phyloP scores from a whole-genome alignment of 495 filamentous ascomycete genomes.

The Hypoxylon lienhwacheense region DNA sequence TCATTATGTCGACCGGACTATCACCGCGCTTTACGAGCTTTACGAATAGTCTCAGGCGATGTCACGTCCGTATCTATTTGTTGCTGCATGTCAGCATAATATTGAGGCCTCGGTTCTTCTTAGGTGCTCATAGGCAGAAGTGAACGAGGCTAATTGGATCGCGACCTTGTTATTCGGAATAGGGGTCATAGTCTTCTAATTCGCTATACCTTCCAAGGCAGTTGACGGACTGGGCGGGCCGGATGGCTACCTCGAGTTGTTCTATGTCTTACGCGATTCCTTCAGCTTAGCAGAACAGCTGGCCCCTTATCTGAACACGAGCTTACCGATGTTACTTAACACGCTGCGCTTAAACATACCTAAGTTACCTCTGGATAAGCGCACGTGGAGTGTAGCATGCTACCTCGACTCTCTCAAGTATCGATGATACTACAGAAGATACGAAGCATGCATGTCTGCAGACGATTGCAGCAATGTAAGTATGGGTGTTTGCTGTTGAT shows the following conservation, averaged over 20 bases:
- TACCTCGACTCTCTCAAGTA: conserved; percentile 14
- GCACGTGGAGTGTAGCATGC: conserved; percentile 11
- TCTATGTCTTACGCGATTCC: conserved; percentile 24
- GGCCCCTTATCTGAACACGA: conserved; percentile 22
- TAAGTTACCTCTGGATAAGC: not conserved
- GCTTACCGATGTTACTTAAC: conserved; percentile 11
- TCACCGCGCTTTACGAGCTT: conserved; percentile 21
- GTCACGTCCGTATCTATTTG: conserved; percentile 4
- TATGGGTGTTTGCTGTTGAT: conserved; percentile 21
- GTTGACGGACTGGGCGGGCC: not conserved
- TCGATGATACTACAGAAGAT: conserved; percentile 6
- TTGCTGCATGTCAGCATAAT: conserved; percentile 22
- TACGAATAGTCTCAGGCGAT: conserved; percentile 9
- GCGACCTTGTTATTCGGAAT: conserved; percentile 30
- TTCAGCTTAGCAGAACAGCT: conserved; percentile 20
- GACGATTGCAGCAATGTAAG: conserved; percentile 10
- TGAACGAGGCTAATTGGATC: conserved; percentile 33
- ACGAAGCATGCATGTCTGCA: conserved; percentile 17
- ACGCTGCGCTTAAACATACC: not conserved
- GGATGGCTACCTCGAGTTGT: conserved; percentile 20
- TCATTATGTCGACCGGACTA: conserved; percentile 10
- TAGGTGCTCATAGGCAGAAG: conserved; percentile 13
- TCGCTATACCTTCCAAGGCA: conserved; percentile 12
- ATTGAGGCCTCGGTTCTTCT: conserved; percentile 28
- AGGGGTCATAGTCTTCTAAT: conserved; percentile 33